Conservation (phyloP, 306 rosid species). For the Elaeagnus macrophylla region DNA sequence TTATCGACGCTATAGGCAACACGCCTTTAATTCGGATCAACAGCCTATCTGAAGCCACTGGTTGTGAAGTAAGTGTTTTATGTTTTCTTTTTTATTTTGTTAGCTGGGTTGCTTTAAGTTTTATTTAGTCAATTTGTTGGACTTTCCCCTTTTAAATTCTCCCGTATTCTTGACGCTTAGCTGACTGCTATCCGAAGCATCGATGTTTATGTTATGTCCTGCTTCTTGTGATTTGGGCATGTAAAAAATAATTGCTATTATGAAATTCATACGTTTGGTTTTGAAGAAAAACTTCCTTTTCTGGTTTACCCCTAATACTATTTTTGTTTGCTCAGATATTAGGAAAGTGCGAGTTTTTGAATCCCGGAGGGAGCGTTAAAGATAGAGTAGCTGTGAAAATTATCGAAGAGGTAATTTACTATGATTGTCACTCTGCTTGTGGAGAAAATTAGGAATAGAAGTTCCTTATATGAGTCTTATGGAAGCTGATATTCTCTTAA, state of each 20-base stretch:
- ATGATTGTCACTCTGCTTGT: background rate
- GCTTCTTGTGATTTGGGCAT: too few species aligned
- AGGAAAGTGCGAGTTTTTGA: constrained; percentile 91
- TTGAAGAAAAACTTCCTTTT: constrained; percentile 1
- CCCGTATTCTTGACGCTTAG: background rate
- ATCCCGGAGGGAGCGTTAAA: constrained; percentile 95
- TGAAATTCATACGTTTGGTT: background rate
- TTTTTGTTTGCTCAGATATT: constrained; percentile 42
- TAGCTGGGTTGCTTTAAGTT: constrained; percentile 9
- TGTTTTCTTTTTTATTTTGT: background rate
- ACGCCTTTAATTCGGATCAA: constrained; percentile 84
- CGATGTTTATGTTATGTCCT: too few species aligned
- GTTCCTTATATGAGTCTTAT: background rate
- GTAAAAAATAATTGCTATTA: background rate
- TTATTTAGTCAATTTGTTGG: background rate
- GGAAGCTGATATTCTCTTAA: too few species aligned
- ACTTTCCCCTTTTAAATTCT: background rate
- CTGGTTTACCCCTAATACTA: background rate
- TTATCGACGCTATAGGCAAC: constrained; percentile 70
- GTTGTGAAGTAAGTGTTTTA: constrained; percentile 42
- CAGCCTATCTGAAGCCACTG: constrained; percentile 91
- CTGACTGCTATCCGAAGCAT: too few species aligned
- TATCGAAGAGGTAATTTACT: constrained; percentile 59
- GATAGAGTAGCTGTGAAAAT: constrained; percentile 85
- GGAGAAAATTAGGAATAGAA: background rate